Percentiles rank a stretch among this genome's conserved stretches.
These are phyloP conservation scores for Physocladia obscura DNA, from an alignment of 192 early-diverging fungal genomes.

Conservation along the genomic window DNA sequence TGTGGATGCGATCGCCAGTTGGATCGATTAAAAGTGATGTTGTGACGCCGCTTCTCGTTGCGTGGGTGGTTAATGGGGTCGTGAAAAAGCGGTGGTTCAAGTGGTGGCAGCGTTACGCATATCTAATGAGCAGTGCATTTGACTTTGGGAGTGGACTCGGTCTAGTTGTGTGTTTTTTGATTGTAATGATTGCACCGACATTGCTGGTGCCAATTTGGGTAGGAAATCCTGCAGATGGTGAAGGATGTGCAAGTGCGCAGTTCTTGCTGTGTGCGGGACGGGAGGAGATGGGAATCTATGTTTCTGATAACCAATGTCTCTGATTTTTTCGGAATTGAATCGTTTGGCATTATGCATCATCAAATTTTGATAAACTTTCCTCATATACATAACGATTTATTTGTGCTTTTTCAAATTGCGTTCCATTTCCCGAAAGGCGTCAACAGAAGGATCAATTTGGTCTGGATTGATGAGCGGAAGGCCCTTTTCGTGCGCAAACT, in stretches of 20 bases:
- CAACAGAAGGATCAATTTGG: slow-evolving; percentile 15
- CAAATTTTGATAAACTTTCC: no score
- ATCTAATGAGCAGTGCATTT: slow-evolving; percentile 56
- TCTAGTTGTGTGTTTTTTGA: not conserved
- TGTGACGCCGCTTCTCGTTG: slow-evolving; percentile 48
- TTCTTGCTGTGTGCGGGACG: no score
- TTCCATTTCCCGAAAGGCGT: slow-evolving; percentile 23
- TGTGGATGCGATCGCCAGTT: not conserved
- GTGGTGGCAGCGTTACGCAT: slow-evolving; percentile 57
- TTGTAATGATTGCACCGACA: not conserved
- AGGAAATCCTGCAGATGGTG: slow-evolving; percentile 11
- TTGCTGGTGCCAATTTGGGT: not conserved
- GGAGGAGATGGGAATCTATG: no score
- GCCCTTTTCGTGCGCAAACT: not conserved
- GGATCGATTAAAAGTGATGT: slow-evolving; percentile 22
- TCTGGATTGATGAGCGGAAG: not conserved
- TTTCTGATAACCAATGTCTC: no score
- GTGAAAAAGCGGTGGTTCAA: slow-evolving; percentile 32
- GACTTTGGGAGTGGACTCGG: slow-evolving; percentile 45
- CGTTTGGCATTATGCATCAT: no score
- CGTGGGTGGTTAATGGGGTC: slow-evolving; percentile 45
- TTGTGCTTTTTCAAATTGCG: not conserved
- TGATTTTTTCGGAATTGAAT: no score
- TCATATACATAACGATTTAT: no score
- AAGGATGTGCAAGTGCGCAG: slow-evolving; percentile 23